These are phyloP conservation scores for Tolypocladium tropicale DNA, from an alignment of 2,329 filamentous ascomycete genomes.

Conservation along the genomic window DNA sequence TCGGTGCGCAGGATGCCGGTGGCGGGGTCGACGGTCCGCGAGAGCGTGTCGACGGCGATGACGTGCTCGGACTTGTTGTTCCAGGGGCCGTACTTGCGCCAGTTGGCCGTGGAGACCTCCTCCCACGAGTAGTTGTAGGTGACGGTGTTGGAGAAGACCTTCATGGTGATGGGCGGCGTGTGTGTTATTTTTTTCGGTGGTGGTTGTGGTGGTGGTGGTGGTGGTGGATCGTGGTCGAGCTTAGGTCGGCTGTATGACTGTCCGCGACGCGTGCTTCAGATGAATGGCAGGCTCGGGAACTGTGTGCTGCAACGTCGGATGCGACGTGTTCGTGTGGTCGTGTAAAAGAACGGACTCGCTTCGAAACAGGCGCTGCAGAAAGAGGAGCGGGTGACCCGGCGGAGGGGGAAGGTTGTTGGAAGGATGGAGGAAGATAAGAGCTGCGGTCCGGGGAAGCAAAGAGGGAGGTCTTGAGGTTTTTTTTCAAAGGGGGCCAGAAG, in stretches of 20 bases:
- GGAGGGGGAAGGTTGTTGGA: neutral
- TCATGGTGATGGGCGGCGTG: too few relatives aligned
- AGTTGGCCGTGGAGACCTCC: slow-evolving; percentile 94
- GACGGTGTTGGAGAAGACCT: slow-evolving; percentile 84
- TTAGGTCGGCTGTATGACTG: neutral
- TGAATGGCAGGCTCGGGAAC: neutral
- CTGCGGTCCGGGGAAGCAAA: neutral
- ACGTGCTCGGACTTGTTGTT: slow-evolving; percentile 98
- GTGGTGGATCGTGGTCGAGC: neutral
- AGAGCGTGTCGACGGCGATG: slow-evolving; percentile 86
- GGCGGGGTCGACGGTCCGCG: slow-evolving; percentile 47
- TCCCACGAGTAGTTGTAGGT: slow-evolving; percentile 98
- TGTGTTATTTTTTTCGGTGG: too few relatives aligned
- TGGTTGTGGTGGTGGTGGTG: neutral
- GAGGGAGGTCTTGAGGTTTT: neutral
- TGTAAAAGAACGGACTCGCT: neutral
- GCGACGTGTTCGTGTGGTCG: neutral
- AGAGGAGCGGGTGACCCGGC: neutral
- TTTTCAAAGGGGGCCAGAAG: neutral
- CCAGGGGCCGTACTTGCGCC: slow-evolving; percentile 98
- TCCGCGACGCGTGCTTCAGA: neutral
- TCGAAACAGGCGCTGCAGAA: neutral
- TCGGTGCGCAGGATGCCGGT: slow-evolving; percentile 53
- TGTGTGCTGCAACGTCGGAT: neutral
- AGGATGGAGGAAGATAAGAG: neutral